A percentile compares a stretch with the other conserved stretches of the same genome.
Conservation (phyloP, 331 rosid genomes). For the Quercus tomentella region DNA sequence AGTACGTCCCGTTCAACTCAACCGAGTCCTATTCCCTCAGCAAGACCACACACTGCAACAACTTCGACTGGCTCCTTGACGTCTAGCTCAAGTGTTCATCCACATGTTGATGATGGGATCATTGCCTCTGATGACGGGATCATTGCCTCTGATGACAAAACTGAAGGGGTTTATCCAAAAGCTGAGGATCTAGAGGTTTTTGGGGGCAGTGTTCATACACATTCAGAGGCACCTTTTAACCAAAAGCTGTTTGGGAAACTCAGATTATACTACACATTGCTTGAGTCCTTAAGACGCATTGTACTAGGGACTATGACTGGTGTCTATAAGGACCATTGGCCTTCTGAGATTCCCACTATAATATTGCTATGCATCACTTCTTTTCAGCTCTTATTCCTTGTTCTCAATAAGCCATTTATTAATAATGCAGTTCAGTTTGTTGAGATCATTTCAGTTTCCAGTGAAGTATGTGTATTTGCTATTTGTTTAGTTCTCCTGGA, state of each 20-base stretch:
- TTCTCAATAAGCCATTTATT: constrained; percentile 91
- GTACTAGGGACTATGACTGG: constrained; percentile 66
- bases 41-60: too few relatives aligned
- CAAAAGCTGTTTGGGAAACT: constrained; percentile 89
- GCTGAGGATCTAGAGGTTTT: too few relatives aligned
- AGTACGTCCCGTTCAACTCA: too few relatives aligned
- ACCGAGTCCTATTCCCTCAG: too few relatives aligned
- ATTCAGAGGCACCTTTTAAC: constrained; percentile 86
- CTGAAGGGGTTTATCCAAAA: too few relatives aligned
- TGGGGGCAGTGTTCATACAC: too few relatives aligned
- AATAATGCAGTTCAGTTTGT: constrained; percentile 84
- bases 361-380: constrained; percentile 55
- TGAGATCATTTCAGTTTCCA: constrained; percentile 62
- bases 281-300: constrained; percentile 62
- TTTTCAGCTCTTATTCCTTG: constrained; percentile 74
- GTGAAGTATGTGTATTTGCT: constrained; percentile 58
- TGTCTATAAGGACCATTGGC: constrained; percentile 32
- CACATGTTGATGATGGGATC: too few relatives aligned
- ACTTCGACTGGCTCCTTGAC: too few relatives aligned
- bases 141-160: too few relatives aligned
- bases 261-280: constrained; percentile 69
- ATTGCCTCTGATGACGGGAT: too few relatives aligned
- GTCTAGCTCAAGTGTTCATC: too few relatives aligned
- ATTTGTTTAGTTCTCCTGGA: constrained; percentile 38
- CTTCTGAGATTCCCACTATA: constrained; percentile 42